Conservation (phyloP, 2,329 filamentous ascomycete species). For the Aspergillus arachidicola region DNA sequence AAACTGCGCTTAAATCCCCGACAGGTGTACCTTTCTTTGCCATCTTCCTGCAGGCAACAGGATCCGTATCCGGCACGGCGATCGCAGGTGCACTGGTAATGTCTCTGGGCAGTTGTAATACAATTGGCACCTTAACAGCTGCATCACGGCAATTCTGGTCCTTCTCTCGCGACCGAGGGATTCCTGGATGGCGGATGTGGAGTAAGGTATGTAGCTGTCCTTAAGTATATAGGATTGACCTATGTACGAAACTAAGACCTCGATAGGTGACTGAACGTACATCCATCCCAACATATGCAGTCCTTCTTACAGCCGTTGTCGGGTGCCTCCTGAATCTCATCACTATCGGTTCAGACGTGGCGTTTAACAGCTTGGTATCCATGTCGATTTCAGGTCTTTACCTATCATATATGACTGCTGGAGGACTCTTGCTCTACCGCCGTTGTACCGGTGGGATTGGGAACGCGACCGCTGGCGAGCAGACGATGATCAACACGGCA, state of each 20-base stretch:
- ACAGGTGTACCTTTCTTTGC: constrained; percentile 41
- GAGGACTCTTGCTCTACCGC: constrained; percentile 29
- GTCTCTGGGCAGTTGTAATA: constrained; percentile 32
- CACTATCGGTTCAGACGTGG: constrained; percentile 35
- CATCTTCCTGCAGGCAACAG: constrained; percentile 36
- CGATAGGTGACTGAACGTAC: constrained; percentile 25
- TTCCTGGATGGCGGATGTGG: constrained; percentile 33
- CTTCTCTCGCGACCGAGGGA: constrained; percentile 29
- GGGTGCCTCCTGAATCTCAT: constrained; percentile 36
- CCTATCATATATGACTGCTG: constrained; percentile 33
- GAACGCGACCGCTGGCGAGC: constrained; percentile 16
- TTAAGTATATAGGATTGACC: not conserved
- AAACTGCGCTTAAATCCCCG: constrained; percentile 24
- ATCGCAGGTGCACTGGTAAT: constrained; percentile 31
- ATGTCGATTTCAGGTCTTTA: constrained; percentile 38
- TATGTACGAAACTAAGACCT: not conserved
- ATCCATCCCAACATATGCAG: constrained; percentile 30
- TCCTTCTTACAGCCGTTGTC: constrained; percentile 28
- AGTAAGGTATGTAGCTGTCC: constrained; percentile 22
- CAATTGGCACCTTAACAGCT: constrained; percentile 46
- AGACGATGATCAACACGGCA: constrained; percentile 26
- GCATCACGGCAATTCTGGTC: constrained; percentile 44
- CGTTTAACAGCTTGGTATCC: constrained; percentile 36
- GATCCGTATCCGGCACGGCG: constrained; percentile 27
- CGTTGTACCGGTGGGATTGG: constrained; percentile 27